Base-by-base conservation (phyloP, 352 stramenopile species). In the Phytopythium aichiense region DNA sequence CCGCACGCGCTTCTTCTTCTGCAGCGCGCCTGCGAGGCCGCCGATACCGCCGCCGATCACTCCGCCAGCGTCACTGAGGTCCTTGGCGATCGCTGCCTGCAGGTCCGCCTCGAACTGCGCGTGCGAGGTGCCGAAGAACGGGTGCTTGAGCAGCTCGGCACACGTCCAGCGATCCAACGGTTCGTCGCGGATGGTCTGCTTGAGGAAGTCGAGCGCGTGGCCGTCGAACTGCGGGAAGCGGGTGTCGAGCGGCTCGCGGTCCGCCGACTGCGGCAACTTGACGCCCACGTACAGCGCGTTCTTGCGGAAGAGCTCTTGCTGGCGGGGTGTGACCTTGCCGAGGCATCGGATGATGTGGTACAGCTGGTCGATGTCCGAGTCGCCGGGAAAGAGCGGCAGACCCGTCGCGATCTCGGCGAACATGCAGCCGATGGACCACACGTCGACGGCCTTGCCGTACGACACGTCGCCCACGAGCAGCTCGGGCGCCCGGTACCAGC, bases 401-500 rank as follows among this genome's bases (percentile, higher is more conserved):
- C 97, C 96, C 3, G 98, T 91, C 66, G 98, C 98, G 46, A 99
- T 89, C 76, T 99, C 97, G 20, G 94, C 93, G 54, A 96, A 94
- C 67, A 99, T 96, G 77, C 95, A 99, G 42, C 95, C 96, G 30
- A 98, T 88, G 18, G 91, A 97, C 97, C 97, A 99, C 43, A 99
- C 92, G 63, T 99, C 97, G 37, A 99, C 97, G 8, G 91, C 93
- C 58, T 96, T 97, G 53, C 97, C 96, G 67, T 99, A 99, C 13
- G 75, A 88, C 2, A 92, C 80, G 52, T 92, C 84, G 5, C 82
- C 81, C 8, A 94, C 88, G 2, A 97, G 76, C 56, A 98, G 86
- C 79, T 99, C 96, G 7, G 96, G 96, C 2, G 94, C 94, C 45
- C 94, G 81, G 66, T 99, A 99, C 94, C 94, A 98, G 55, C 94